Evolutionary conservation across 2,329 filamentous ascomycete species (phyloP), one percentile per base, ranked within the genome.

Genomic region (Trichoderma sp.): DNA sequence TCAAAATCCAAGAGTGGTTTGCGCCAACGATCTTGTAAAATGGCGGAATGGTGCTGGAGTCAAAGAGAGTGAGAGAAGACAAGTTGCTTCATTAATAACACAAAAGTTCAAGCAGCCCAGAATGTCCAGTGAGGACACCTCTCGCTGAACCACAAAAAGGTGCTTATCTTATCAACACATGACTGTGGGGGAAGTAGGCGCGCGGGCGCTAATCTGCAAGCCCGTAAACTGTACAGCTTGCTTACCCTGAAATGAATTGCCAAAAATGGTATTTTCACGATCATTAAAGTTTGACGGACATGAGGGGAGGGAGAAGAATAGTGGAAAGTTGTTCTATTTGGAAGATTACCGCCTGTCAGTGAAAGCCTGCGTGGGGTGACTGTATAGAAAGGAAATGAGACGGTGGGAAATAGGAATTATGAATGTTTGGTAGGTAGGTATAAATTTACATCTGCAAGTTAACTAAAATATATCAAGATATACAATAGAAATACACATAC

Each of bases 161-260:
- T 41, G 31, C 79, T 82, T 83, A 84, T 84, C 83, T 84, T 83
- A 84, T 84, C 83, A 53, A 77, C 83, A 83, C 82, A 80, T 84
- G 82, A 83, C 80, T 77, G 77, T 75, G 78, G 78, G 74, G 74
- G 7, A 45, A 9, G 7, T 9, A 45, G 41, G 41, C 41, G 6
- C 2, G 31, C 53, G 53, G 35, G 67, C 67, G 53, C 67, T 71
- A 50, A 9, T 33, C 31, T 24, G 33, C 56, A 38, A n/a, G 41
- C 38, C 38, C 27, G 16, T 64, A 24, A 50, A 69, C 66, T 41
- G n/a, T 45, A 29, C 21, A 60, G 21, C 31, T 35, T n/a, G 35
- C 66, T 56, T 68, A 74, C 71, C 71, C 71, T 74, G 24, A 59
- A 74, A n/a, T 38, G 63, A 59, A 60, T 33, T 56, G 9, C 31